Base-by-base conservation (phyloP, 2,329 filamentous ascomycete species). In the Exophiala xenobiotica region DNA sequence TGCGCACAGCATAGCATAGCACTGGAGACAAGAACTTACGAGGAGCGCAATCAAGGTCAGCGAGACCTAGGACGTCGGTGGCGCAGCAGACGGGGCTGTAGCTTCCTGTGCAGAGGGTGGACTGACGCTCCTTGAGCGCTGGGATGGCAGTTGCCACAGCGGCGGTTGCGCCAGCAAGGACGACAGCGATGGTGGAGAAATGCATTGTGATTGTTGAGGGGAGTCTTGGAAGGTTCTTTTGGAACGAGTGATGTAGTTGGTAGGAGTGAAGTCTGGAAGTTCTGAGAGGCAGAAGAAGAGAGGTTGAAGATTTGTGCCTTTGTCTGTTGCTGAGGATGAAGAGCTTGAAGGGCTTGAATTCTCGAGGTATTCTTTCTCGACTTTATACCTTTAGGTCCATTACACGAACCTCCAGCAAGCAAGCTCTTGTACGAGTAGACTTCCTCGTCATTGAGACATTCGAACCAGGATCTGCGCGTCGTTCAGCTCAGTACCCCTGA, bases 31-130 rank as follows among this genome's bases (percentile, higher is more conserved):
- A 23, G 47, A 16, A 71, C 78, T 60, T 70, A 81, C 80, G 79
- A 51, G 69, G 64, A 14, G 62, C 68, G 65, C 82, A 86, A 71
- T 85, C 70, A 19, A 83, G 70, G 64, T 80, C 70, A 2, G 76
- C 79, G 51, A 83, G 56, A 53, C 78, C 76, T 31, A 85, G 75
- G 26, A 85, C 74, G 58, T 85, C 78, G 19, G 80, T 82, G 11
- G 81, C 78, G 64, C 82, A 86, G 74, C 82, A 86, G 58, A 78
- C 74, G 3, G 77, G 62, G 24, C 60, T 70, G 58, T 63, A 61
- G 40, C 26, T 46, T 27, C 58, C 58, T 20, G 42, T 26, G 57
- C 58, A 61, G 29, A 61, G 43, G 16, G 31, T n/a, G 14, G 39
- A 27, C 35, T 56, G 49, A 23, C 54, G 54, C 12, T 40, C 57